Evolutionary conservation across 1,284 basidiomycete genomes (phyloP).

Genomic region (Boletellus sp.): DNA sequence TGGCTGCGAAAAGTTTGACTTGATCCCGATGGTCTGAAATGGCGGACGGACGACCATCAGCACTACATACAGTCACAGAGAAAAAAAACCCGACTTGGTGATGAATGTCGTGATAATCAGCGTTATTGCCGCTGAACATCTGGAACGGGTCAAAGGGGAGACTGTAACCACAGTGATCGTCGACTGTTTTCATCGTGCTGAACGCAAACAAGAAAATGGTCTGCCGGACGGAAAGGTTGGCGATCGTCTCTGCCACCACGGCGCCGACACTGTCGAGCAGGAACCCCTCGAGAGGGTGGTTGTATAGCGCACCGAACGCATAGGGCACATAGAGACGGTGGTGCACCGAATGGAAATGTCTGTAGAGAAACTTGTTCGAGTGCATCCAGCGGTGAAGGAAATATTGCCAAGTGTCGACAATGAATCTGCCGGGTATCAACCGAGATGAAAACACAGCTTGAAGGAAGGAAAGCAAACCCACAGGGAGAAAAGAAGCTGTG

Average conservation of each 20-base stretch:
- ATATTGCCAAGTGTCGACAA: slow-evolving; percentile 99
- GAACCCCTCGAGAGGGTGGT: slow-evolving; percentile 95
- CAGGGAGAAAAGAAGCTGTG: slow-evolving; percentile 83
- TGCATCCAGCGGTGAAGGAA: slow-evolving; percentile 93
- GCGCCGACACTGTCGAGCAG: slow-evolving; percentile 86
- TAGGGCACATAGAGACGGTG: slow-evolving; percentile 97
- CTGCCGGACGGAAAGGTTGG: slow-evolving; percentile 79
- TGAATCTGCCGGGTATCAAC: slow-evolving; percentile 56
- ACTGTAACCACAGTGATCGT: slow-evolving; percentile 94
- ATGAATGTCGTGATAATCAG: slow-evolving; percentile 98
- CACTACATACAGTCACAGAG: background rate
- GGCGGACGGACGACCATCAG: slow-evolving; percentile 2
- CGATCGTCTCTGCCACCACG: slow-evolving; percentile 68
- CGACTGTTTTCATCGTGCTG: slow-evolving; percentile 91
- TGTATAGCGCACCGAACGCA: slow-evolving; percentile 96
- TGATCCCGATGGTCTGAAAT: slow-evolving; percentile 80
- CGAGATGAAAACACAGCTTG: slow-evolving; percentile 3
- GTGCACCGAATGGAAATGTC: slow-evolving; percentile 90
- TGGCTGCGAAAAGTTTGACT: slow-evolving; percentile 94
- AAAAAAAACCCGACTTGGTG: slow-evolving; percentile 64
- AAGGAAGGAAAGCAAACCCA: slow-evolving; percentile 43
- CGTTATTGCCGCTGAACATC: slow-evolving; percentile 86
- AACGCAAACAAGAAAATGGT: slow-evolving; percentile 83
- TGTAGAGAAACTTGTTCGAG: slow-evolving; percentile 88
- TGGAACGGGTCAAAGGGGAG: slow-evolving; percentile 91